phyloP scores from a whole-genome alignment of 1,139 yeast species.

The Blastobotrys niveus region DNA sequence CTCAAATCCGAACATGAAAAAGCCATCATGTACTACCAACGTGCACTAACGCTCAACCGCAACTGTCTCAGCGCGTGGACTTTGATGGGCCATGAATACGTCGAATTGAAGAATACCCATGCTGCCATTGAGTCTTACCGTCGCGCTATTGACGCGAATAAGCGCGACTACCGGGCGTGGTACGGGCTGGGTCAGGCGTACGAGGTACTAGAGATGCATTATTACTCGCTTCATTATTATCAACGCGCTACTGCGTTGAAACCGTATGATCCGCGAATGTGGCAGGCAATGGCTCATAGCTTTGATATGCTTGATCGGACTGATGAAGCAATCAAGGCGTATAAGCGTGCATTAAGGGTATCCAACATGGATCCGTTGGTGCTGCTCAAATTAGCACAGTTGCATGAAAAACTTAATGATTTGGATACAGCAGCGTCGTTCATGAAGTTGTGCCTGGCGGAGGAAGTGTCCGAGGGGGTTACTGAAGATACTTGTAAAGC shows the following conservation, averaged over 20 bases:
- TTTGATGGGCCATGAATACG: constrained; percentile 97
- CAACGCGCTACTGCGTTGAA: constrained; percentile 85
- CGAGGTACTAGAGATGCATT: constrained; percentile 92
- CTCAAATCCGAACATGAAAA: constrained; percentile 90
- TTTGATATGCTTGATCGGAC: constrained; percentile 71
- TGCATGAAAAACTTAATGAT: constrained; percentile 57
- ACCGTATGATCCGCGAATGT: constrained; percentile 88
- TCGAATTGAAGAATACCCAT: constrained; percentile 90
- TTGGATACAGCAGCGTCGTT: constrained; percentile 50
- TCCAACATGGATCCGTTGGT: constrained; percentile 48
- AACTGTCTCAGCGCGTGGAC: constrained; percentile 94
- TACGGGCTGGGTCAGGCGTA: constrained; percentile 98
- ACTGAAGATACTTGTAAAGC: constrained; percentile 80
- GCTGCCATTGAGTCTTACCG: constrained; percentile 97
- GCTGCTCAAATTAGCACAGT: constrained; percentile 60
- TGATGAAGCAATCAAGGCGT: constrained; percentile 57
- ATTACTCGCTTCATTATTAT: constrained; percentile 86
- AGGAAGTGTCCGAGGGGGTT: constrained; percentile 51
- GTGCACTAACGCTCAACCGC: constrained; percentile 79
- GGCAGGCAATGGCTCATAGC: constrained; percentile 94
- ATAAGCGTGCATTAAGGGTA: constrained; percentile 44
- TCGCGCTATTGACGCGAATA: constrained; percentile 84
- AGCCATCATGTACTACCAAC: constrained; percentile 85
- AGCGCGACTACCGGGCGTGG: constrained; percentile 95
- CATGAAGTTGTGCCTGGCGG: constrained; percentile 71